phyloP scores from a whole-genome alignment of 2,329 filamentous ascomycete species.

The Myrmaecium sp. region DNA sequence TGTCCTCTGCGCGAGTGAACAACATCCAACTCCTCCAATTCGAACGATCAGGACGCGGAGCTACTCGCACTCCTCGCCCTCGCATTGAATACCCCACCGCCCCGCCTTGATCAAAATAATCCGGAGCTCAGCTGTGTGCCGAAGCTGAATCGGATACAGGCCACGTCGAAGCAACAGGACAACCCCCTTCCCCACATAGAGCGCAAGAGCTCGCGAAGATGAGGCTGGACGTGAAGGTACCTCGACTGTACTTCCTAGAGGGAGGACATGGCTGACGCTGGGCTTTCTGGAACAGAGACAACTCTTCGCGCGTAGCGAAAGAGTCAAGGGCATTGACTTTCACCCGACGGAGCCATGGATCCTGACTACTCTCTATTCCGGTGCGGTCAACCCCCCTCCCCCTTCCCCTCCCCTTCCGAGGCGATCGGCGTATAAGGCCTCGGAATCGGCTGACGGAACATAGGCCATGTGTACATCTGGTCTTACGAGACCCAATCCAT shows the following conservation, averaged over 20 bases:
- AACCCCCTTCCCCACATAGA: slow-evolving; percentile 12
- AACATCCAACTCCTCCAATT: no score
- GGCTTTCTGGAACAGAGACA: slow-evolving; percentile 40
- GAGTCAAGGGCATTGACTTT: slow-evolving; percentile 88
- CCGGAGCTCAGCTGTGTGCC: no score
- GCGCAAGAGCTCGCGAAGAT: slow-evolving; percentile 14
- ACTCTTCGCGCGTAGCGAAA: slow-evolving; percentile 77
- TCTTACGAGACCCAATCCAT: slow-evolving; percentile 91
- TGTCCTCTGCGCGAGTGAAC: no score
- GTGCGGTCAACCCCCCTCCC: no score
- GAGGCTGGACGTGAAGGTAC: slow-evolving; percentile 30
- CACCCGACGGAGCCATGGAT: slow-evolving; percentile 94
- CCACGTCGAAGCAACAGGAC: slow-evolving; percentile 21
- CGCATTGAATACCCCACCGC: no score
- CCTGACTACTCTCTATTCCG: slow-evolving; percentile 89
- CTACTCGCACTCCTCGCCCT: no score
- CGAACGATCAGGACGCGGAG: no score
- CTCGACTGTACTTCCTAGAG: no score
- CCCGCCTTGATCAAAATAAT: no score
- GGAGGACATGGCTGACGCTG: no score
- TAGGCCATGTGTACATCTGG: slow-evolving; percentile 98
- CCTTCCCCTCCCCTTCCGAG: slow-evolving; percentile 14
- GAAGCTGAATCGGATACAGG: no score
- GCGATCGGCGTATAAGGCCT: no score
- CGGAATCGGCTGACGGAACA: slow-evolving; percentile 17